phyloP scores from a whole-genome alignment of 176 grass and related monocot species.

The Cenchrus fungigraminus region DNA sequence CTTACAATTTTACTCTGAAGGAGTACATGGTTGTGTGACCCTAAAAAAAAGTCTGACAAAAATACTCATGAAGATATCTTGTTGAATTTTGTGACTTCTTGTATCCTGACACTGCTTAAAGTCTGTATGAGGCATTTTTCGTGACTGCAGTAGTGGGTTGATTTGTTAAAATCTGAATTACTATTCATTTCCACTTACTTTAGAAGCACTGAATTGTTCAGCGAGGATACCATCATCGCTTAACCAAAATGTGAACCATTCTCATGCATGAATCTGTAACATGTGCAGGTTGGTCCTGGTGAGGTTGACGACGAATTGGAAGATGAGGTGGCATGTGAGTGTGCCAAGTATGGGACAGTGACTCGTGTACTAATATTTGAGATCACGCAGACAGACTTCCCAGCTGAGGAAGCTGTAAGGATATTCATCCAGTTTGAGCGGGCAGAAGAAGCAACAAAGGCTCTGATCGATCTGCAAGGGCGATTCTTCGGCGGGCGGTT shows the following conservation, averaged over 20 bases:
- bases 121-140: background rate
- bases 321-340: slow-evolving; percentile 86
- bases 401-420: slow-evolving; percentile 78
- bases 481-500: slow-evolving; percentile 85
- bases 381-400: slow-evolving; percentile 79
- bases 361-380: slow-evolving; percentile 91
- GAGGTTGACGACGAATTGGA: slow-evolving; percentile 97
- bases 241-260: slow-evolving; percentile 4
- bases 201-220: background rate
- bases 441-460: slow-evolving; percentile 80
- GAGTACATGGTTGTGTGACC: background rate
- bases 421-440: slow-evolving; percentile 90
- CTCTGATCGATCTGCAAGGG: slow-evolving; percentile 74
- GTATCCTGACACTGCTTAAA: background rate
- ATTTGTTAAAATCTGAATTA: background rate
- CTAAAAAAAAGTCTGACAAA: background rate
- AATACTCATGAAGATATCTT: background rate
- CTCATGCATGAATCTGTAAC: slow-evolving; percentile 23
- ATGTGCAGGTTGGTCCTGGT: slow-evolving; percentile 78
- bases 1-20: no score
- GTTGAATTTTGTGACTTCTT: background rate
- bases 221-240: background rate
- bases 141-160: background rate
- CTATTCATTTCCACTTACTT: background rate
- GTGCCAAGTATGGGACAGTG: slow-evolving; percentile 79